Percentiles rank a stretch among this genome's conserved stretches.
Evolutionary conservation across 1,139 yeast genomes (phyloP).

Genomic region (Geotrichum fermentans): DNA sequence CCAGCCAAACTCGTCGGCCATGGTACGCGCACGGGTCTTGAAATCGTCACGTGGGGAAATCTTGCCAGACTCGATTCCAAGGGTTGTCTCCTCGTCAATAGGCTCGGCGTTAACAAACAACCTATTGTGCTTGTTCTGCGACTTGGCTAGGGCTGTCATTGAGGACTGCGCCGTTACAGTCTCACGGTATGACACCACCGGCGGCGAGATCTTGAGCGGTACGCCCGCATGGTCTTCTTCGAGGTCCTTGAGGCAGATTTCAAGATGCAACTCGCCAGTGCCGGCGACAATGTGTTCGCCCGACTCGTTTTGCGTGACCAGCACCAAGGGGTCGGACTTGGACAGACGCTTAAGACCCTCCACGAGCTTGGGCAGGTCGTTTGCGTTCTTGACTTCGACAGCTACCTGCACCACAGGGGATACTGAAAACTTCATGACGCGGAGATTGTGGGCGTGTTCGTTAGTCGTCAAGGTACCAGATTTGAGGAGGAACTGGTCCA

Average conservation of each 20-base stretch:
- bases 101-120: constrained; percentile 97
- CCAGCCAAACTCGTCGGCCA: constrained; percentile 99
- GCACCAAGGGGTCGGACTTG: constrained; percentile 98
- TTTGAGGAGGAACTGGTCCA: constrained; percentile 98
- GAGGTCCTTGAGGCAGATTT: constrained; percentile 92
- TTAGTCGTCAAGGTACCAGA: constrained; percentile 98
- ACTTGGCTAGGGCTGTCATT: constrained; percentile 94
- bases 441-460: constrained; percentile 97
- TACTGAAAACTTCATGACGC: constrained; percentile 99
- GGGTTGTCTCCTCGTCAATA: constrained; percentile 84
- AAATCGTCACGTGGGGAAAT: constrained; percentile 95
- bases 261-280: constrained; percentile 99
- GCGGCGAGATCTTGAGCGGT: constrained; percentile 96
- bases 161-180: constrained; percentile 91
- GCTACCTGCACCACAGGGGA: constrained; percentile 99
- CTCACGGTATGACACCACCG: constrained; percentile 98
- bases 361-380: constrained; percentile 98
- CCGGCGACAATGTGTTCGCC: constrained; percentile 99
- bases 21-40: constrained; percentile 97
- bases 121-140: constrained; percentile 99
- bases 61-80: constrained; percentile 89
- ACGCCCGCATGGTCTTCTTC: constrained; percentile 99
- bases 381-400: constrained; percentile 98
- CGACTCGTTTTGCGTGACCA: constrained; percentile 78
- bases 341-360: constrained; percentile 99